Evolutionary conservation across 139 green algal species (phyloP), one percentile per base, ranked within the genome.

Genomic region (Edaphochlamys debaryana): DNA sequence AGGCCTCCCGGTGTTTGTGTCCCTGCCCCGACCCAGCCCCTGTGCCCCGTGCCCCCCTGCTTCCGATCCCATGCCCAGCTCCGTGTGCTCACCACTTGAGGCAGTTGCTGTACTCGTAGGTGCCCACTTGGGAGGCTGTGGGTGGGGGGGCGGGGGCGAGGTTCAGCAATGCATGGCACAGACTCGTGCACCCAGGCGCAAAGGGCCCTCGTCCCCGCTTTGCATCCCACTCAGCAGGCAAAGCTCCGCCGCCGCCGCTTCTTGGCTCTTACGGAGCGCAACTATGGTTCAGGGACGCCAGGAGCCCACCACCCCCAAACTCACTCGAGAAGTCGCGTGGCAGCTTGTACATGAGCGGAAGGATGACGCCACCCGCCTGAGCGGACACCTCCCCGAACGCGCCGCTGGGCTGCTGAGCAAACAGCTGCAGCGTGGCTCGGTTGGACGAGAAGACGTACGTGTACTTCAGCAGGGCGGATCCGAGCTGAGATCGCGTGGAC

Each of bases 361-460:
- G 79, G 41, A 90, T 63, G 40, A 88, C 87, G 30, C 87, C 87
- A 23, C 87, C 87, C 67, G 83, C 76, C 22, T 60, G n/a, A 36
- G 82, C 69, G 20, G 87, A 38, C 22, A 90, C 71, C 60, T 90
- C 87, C 30, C 82, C 87, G 71, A 71, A 87, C 20, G 78, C 71
- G 41, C 87, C 81, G 20, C 37, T 62, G 8, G 23, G 3, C 54
- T 83, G 78, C 72, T 86, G 72, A 32, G 86, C 80, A 68, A 90
- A 90, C 42, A 90, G 87, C 71, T 88, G 87, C 64, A 83, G 64
- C 23, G 48, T 80, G 50, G 37, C 68, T 2, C 32, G 63, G 6
- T 50, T 7, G 0, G 13, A 37, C 6, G 1, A 34, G 15, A 54
- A 69, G 22, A n/a, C 4, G 74, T 80, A 80, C 20, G 74, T 70